Conservation (phyloP, 495 filamentous ascomycete genomes). For the Aspergillus bridgeri region DNA sequence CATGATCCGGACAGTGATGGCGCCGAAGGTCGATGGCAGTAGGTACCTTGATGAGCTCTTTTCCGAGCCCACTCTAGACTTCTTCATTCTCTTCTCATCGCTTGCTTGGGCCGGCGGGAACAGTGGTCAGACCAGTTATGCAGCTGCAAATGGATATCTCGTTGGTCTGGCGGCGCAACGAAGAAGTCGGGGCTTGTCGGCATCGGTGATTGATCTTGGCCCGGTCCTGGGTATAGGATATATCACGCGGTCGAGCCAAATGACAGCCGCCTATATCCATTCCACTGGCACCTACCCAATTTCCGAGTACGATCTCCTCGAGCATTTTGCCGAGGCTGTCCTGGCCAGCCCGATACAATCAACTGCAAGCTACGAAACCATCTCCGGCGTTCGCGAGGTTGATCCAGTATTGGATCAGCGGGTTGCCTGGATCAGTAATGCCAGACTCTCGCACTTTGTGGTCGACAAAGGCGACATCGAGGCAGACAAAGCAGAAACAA, state of each 20-base stretch:
- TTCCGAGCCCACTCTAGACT: conserved; percentile 29
- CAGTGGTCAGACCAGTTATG: neutral
- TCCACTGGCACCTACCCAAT: neutral
- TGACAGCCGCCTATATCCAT: neutral
- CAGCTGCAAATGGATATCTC: neutral
- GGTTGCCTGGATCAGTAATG: neutral
- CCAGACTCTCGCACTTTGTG: neutral
- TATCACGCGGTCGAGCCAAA: neutral
- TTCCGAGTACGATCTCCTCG: neutral
- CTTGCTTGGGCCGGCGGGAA: neutral
- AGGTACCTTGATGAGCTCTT: conserved; percentile 10
- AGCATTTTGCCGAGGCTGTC: neutral
- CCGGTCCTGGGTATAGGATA: neutral
- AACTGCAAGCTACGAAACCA: neutral
- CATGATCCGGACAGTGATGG: conserved; percentile 4
- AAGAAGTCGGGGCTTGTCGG: conserved; percentile 9
- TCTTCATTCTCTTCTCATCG: conserved; percentile 22
- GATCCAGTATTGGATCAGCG: neutral
- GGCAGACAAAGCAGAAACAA: neutral
- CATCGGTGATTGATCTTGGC: conserved; percentile 32
- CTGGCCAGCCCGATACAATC: neutral
- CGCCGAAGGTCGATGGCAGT: conserved; percentile 12
- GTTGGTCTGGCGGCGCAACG: neutral
- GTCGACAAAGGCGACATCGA: neutral
- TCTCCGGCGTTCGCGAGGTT: neutral